Percentiles rank a stretch among this genome's conserved stretches.
Conservation (phyloP, 306 rosid species). For the Fragaria nilgerrensis region DNA sequence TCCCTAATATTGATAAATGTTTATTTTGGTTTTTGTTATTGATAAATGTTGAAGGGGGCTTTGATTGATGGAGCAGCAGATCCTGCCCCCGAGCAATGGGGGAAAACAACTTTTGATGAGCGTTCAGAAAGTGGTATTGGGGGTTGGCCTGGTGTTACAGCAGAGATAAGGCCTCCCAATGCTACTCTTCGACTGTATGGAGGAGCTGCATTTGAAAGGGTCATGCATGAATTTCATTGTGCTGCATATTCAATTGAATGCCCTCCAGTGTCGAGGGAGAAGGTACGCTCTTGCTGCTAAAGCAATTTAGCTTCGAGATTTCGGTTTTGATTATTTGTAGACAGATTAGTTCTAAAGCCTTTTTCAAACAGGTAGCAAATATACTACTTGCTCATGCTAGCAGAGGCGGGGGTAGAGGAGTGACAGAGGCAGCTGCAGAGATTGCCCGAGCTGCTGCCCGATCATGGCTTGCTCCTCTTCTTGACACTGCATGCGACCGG, state of each 20-base stretch:
- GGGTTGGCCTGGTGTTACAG: slow-evolving; percentile 83
- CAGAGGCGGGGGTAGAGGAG: slow-evolving; percentile 82
- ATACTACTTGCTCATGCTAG: slow-evolving; percentile 96
- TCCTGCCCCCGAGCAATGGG: slow-evolving; percentile 99
- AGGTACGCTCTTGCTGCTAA: slow-evolving; percentile 41
- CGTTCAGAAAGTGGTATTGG: slow-evolving; percentile 77
- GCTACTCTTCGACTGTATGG: slow-evolving; percentile 89
- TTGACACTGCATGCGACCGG: slow-evolving; percentile 92
- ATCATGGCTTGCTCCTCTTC: slow-evolving; percentile 98
- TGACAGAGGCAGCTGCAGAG: slow-evolving; percentile 95
- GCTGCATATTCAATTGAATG: slow-evolving; percentile 95
- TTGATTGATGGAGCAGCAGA: slow-evolving; percentile 98
- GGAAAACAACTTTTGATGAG: slow-evolving; percentile 82
- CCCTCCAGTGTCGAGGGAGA: slow-evolving; percentile 92
- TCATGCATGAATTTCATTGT: slow-evolving; percentile 89
- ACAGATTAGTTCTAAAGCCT: slow-evolving; percentile 16
- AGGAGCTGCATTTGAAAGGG: slow-evolving; percentile 98
- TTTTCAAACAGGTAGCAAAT: slow-evolving; percentile 75
- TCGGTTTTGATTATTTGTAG: slow-evolving; percentile 13
- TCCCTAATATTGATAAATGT: slow-evolving; percentile 5
- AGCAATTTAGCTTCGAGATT: slow-evolving; percentile 5
- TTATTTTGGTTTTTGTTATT: neutral
- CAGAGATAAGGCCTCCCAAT: slow-evolving; percentile 77
- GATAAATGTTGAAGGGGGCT: slow-evolving; percentile 51
- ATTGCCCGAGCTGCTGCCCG: slow-evolving; percentile 96